A percentile compares a stretch with the other conserved stretches of the same genome.
These are phyloP conservation scores for Arthrocladium fulminans DNA, from an alignment of 2,329 filamentous ascomycete species.

Conservation along the genomic window DNA sequence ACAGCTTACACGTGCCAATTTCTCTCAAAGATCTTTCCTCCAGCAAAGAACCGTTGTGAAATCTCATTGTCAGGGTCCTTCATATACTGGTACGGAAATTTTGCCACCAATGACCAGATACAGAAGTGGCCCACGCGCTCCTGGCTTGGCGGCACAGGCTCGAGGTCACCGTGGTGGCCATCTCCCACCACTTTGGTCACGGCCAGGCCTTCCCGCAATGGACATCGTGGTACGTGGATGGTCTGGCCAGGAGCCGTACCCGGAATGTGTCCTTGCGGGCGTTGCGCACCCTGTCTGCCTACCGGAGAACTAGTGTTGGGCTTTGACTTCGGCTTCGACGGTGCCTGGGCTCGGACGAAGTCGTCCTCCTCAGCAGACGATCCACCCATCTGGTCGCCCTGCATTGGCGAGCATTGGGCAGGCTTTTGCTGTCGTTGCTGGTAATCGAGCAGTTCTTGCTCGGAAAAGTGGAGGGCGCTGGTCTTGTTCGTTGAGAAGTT, in stretches of 20 bases:
- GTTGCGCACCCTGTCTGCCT: neutral
- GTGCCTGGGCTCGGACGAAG: neutral
- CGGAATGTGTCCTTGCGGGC: neutral
- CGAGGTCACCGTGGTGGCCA: conserved; percentile 12
- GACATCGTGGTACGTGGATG: neutral
- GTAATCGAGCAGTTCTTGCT: conserved; percentile 6
- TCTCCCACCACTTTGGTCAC: conserved; percentile 7
- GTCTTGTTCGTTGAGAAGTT: conserved; percentile 11
- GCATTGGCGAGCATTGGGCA: neutral
- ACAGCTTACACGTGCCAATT: conserved; percentile 67
- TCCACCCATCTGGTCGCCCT: conserved; percentile 9
- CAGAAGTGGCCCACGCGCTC: conserved; percentile 29
- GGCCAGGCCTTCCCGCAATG: neutral
- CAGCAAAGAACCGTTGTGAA: conserved; percentile 33
- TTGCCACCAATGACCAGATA: conserved; percentile 31
- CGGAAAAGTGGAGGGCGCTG: conserved; percentile 13
- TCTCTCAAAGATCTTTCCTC: conserved; percentile 42
- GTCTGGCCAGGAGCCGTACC: neutral
- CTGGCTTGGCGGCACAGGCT: neutral
- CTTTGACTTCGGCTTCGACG: neutral
- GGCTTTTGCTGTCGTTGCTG: neutral
- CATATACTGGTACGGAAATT: conserved; percentile 37
- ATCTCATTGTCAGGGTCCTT: conserved; percentile 28
- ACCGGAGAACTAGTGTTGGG: neutral
- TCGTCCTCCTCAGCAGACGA: conserved; percentile 11